Evolutionary conservation across 768 basidiomycete species (phyloP).

Genomic region (Mrakia blollopis): DNA sequence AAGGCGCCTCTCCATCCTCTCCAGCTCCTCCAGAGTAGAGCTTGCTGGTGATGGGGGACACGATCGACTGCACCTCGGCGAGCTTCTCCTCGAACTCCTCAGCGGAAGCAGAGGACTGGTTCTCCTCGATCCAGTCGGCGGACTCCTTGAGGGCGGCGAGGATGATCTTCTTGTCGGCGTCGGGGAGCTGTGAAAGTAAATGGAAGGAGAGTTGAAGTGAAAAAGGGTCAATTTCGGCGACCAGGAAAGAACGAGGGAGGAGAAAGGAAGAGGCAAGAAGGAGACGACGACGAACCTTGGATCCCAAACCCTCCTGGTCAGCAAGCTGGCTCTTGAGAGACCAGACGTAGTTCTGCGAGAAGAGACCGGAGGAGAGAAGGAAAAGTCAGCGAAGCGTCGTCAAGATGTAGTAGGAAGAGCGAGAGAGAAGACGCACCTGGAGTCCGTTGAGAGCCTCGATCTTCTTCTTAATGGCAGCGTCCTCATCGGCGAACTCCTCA

Average conservation of each 20-base stretch:
- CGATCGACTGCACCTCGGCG: constrained; percentile 59
- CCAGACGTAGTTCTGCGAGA: constrained; percentile 51
- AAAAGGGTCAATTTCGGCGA: neutral
- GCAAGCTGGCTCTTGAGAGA: constrained; percentile 79
- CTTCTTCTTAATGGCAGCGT: constrained; percentile 51
- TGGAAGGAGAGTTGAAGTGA: neutral
- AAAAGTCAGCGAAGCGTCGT: neutral
- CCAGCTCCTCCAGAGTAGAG: constrained; percentile 53
- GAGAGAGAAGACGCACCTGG: constrained; percentile 32
- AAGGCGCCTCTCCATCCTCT: constrained; percentile 33
- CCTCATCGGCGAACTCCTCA: constrained; percentile 87
- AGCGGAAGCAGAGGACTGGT: constrained; percentile 65
- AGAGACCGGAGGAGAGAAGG: neutral
- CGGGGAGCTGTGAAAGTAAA: constrained; percentile 33
- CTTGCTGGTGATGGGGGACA: constrained; percentile 81
- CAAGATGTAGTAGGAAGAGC: neutral
- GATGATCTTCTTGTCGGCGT: constrained; percentile 52
- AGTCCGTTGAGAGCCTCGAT: constrained; percentile 47
- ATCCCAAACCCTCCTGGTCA: constrained; percentile 85
- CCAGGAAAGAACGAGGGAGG: too few species aligned
- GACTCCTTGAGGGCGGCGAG: constrained; percentile 77
- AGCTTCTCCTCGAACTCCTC: constrained; percentile 93
- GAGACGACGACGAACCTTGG: constrained; percentile 50
- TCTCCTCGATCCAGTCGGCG: constrained; percentile 85
- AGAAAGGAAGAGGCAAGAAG: neutral